These are phyloP conservation scores for Quercus lobata DNA, from an alignment of 331 rosid species.

Conservation along the genomic window DNA sequence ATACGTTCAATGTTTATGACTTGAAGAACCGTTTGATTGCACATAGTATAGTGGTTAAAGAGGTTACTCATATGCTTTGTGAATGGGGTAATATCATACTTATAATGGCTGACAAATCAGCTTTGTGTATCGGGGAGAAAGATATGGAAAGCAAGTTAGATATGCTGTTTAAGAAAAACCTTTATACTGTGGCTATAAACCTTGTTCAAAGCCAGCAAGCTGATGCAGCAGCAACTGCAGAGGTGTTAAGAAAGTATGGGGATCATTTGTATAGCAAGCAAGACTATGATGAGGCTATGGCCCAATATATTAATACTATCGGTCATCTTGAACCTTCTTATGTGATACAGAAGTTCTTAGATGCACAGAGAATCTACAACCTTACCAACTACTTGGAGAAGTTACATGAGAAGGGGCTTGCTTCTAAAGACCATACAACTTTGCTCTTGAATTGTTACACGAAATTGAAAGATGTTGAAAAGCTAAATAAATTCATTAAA, in stretches of 20 bases:
- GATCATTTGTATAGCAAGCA: slow-evolving; percentile 93
- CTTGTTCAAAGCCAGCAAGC: slow-evolving; percentile 99
- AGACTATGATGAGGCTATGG: slow-evolving; percentile 97
- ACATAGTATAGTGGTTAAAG: slow-evolving; percentile 74
- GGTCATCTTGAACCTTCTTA: slow-evolving; percentile 99
- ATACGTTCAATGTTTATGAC: slow-evolving; percentile 87
- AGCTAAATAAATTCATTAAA: slow-evolving; percentile 77
- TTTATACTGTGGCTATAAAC: slow-evolving; percentile 87
- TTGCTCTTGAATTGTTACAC: slow-evolving; percentile 91
- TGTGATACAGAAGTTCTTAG: slow-evolving; percentile 93
- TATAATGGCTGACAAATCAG: slow-evolving; percentile 80
- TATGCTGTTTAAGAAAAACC: slow-evolving; percentile 92
- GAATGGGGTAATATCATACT: slow-evolving; percentile 97
- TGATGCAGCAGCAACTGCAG: slow-evolving; percentile 97
- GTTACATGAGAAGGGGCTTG: slow-evolving; percentile 94
- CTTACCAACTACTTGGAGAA: slow-evolving; percentile 98
- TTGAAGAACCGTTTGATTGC: slow-evolving; percentile 91
- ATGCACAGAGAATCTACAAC: slow-evolving; percentile 95
- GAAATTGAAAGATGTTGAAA: slow-evolving; percentile 93
- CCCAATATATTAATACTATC: slow-evolving; percentile 85
- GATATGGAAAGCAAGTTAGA: slow-evolving; percentile 99
- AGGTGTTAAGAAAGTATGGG: slow-evolving; percentile 90
- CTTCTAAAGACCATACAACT: slow-evolving; percentile 96
- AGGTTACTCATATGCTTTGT: slow-evolving; percentile 90
- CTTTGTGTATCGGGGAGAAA: slow-evolving; percentile 90